Base-by-base conservation (phyloP, 2,329 filamentous ascomycete species). In the Fusarium kyushuense region DNA sequence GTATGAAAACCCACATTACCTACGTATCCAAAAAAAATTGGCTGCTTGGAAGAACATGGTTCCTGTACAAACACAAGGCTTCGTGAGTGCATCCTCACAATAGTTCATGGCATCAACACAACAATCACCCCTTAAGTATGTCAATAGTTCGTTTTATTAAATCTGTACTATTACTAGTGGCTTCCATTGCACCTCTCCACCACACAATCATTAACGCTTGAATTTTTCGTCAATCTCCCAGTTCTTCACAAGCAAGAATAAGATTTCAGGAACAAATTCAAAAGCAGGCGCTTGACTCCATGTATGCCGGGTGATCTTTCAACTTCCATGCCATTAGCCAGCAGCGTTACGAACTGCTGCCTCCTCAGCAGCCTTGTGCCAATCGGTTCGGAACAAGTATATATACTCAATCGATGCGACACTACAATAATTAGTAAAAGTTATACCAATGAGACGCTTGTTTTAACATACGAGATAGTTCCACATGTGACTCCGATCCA, bases 401-500 rank as follows among this genome's bases (percentile, higher is more conserved):
- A 77, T 77, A 64, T 86, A 88, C 70, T 89, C 86, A 19, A 87
- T 82, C 8, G 77, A n/a, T 0, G 83, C 79, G 16, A 87, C 84
- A 29, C 85, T 87, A 40, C n/a, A 11, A 38, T 13, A 19, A 38
- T 75, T 35, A 75, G 65, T 32, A 40, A 12, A 19, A 3, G 17
- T 14, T 4, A 19, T 40, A 16, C 12, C 17, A 11, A 49, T 2
- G 3, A 23, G 8, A 8, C 23, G 9, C 4, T 3, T 8, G 2
- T 6, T 40, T 29, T 10, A 48, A 83, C 84, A 81, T 77, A 87
- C 84, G 91, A 78, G 7, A 84, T 79, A 16, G 97, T 81, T 2
- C 92, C 94, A 67, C 96, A 78, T 0, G 90, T 91, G 9, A 94
- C 88, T 21, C 93, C 92, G 14, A 84, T 82, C 95, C 95, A 98